Conservation (phyloP, 225 moss, liverwort and hornwort genomes). For the Thuidium tamariscinum region DNA sequence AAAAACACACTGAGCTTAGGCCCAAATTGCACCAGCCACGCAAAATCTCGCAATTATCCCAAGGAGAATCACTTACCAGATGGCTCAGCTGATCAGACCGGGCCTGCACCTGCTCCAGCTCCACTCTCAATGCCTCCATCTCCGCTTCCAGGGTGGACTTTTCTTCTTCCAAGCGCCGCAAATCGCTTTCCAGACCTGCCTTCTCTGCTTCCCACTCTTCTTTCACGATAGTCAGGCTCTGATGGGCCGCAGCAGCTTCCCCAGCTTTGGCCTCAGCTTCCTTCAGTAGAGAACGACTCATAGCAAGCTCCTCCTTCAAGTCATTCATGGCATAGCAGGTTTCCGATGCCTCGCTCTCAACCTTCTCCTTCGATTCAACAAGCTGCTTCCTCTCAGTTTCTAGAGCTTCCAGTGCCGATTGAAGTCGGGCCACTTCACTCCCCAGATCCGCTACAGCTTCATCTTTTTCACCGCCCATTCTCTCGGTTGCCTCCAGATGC, state of each 20-base stretch:
- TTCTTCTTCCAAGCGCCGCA: background rate
- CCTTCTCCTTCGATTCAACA: conserved; percentile 8
- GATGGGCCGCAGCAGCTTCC: conserved; percentile 16
- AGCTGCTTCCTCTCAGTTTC: conserved; percentile 8
- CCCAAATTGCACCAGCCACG: background rate
- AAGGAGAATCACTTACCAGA: conserved; percentile 3
- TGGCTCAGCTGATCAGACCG: background rate
- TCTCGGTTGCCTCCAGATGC: conserved; percentile 16
- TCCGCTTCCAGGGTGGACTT: conserved; percentile 6
- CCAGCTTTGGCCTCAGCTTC: conserved; percentile 7
- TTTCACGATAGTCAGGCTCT: conserved; percentile 9
- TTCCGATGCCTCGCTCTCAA: background rate
- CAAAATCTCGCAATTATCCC: background rate
- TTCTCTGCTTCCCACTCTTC: conserved; percentile 36
- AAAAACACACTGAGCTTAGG: background rate
- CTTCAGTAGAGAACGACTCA: background rate
- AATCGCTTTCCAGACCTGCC: background rate
- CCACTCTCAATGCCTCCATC: background rate
- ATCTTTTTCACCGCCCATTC: background rate
- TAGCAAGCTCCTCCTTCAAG: conserved; percentile 16
- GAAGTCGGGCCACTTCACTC: conserved; percentile 14
- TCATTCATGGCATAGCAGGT: background rate
- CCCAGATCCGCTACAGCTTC: background rate
- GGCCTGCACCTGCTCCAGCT: conserved; percentile 11
- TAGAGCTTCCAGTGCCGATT: conserved; percentile 1